Conservation (phyloP, 768 basidiomycete genomes). For the Pleurotus giganteus region DNA sequence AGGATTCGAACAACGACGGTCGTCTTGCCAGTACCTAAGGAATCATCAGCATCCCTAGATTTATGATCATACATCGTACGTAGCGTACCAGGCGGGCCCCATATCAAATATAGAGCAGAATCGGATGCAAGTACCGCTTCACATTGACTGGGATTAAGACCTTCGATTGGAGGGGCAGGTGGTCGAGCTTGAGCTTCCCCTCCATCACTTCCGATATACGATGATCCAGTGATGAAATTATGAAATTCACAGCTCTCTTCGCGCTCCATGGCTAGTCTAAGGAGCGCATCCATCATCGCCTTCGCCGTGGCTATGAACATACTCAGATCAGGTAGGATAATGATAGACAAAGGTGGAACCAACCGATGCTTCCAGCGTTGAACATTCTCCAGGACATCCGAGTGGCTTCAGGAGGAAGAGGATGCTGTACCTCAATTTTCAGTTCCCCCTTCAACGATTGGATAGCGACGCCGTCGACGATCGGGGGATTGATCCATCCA, state of each 20-base stretch:
- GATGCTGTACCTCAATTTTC: slow-evolving; percentile 50
- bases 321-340: too few relatives aligned
- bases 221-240: slow-evolving; percentile 40
- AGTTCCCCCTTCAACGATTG: slow-evolving; percentile 52
- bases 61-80: neutral
- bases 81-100: slow-evolving; percentile 63
- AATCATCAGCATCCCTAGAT: neutral
- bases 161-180: slow-evolving; percentile 4
- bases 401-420: slow-evolving; percentile 58
- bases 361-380: slow-evolving; percentile 58
- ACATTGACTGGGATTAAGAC: slow-evolving; percentile 56
- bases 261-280: slow-evolving; percentile 41
- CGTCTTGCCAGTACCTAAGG: slow-evolving; percentile 73
- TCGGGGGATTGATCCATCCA: slow-evolving; percentile 38
- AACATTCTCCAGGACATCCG: slow-evolving; percentile 66
- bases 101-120: slow-evolving; percentile 52
- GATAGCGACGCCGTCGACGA: slow-evolving; percentile 62
- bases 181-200: neutral
- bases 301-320: slow-evolving; percentile 47
- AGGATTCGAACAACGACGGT: slow-evolving; percentile 67
- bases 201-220: slow-evolving; percentile 3
- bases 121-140: slow-evolving; percentile 44
- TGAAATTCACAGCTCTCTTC: slow-evolving; percentile 48
- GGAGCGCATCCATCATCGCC: slow-evolving; percentile 65
- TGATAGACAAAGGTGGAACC: slow-evolving; percentile 17